Evolutionary conservation across 2,329 filamentous ascomycete species (phyloP).

Genomic region (Calonectria naviculata): DNA sequence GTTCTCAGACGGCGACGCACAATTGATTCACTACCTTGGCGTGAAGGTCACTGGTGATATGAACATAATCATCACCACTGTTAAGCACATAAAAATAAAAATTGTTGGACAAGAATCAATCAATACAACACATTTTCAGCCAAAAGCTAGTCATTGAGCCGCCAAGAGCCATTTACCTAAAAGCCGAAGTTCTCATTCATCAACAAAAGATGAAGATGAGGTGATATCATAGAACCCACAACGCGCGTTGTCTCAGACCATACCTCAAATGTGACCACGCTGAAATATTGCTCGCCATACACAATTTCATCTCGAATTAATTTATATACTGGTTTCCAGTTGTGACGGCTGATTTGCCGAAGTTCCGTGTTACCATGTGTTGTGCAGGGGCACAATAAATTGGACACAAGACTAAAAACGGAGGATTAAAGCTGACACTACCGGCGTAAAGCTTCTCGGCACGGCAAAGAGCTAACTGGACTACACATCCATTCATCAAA

Average conservation of each 20-base stretch:
- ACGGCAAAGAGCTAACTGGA: background rate
- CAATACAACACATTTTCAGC: background rate
- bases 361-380: background rate
- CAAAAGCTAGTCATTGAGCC: background rate
- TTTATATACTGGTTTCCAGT: too few relatives aligned
- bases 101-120: too few relatives aligned
- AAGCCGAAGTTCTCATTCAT: background rate
- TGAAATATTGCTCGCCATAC: background rate
- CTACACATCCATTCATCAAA: background rate
- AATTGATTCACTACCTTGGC: too few relatives aligned
- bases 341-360: background rate
- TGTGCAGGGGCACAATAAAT: background rate
- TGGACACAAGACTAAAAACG: background rate
- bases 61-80: too few relatives aligned
- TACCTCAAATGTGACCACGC: background rate
- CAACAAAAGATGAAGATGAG: background rate
- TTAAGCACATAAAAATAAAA: too few relatives aligned
- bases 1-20: too few relatives aligned
- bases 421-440: constrained; percentile 8
- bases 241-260: background rate
- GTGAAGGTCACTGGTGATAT: too few relatives aligned
- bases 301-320: too few relatives aligned
- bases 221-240: background rate
- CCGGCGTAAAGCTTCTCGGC: background rate
- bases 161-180: background rate